Percentiles rank a stretch among this genome's conserved stretches.
phyloP scores from a whole-genome alignment of 192 early-diverging fungal species.

The Entophlyctis luteolus region DNA sequence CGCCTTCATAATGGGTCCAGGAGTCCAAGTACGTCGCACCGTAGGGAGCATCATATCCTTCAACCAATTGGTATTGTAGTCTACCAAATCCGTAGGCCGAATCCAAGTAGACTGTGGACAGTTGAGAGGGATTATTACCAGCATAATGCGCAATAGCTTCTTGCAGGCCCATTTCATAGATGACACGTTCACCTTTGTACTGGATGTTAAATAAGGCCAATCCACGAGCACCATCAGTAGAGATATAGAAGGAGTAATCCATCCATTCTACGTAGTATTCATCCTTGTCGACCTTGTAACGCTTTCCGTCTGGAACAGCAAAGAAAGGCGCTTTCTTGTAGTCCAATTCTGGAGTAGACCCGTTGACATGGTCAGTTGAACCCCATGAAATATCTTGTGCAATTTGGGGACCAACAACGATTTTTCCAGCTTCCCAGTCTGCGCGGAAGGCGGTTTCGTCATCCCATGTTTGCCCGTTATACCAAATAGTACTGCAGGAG shows the following conservation, averaged over 20 bases:
- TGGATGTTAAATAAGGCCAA: slow-evolving; percentile 1
- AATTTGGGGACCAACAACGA: not conserved
- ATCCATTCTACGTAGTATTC: slow-evolving; percentile 17
- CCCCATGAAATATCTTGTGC: not conserved
- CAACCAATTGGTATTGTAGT: not conserved
- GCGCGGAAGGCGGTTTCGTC: not conserved
- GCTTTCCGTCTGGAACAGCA: not conserved
- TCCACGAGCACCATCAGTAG: not conserved
- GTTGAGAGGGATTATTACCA: slow-evolving; percentile 5
- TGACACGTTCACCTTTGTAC: slow-evolving; percentile 14
- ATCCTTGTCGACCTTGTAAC: slow-evolving; percentile 9
- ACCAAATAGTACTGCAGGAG: not conserved
- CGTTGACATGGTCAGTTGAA: not conserved
- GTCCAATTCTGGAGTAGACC: not conserved
- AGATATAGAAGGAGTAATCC: slow-evolving; percentile 13
- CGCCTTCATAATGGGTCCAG: not conserved
- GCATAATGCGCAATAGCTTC: slow-evolving; percentile 19
- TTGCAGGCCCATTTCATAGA: slow-evolving; percentile 13
- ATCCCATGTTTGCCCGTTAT: not conserved
- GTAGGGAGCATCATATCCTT: slow-evolving; percentile 12
- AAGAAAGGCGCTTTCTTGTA: not conserved
- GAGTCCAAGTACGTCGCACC: slow-evolving; percentile 4
- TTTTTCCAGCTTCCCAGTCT: not conserved
- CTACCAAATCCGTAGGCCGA: slow-evolving; percentile 3
- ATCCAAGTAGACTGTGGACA: slow-evolving; percentile 7